Evolutionary conservation across 441 rosid genomes (phyloP).

Genomic region (Pelargonium cotyledonis): DNA sequence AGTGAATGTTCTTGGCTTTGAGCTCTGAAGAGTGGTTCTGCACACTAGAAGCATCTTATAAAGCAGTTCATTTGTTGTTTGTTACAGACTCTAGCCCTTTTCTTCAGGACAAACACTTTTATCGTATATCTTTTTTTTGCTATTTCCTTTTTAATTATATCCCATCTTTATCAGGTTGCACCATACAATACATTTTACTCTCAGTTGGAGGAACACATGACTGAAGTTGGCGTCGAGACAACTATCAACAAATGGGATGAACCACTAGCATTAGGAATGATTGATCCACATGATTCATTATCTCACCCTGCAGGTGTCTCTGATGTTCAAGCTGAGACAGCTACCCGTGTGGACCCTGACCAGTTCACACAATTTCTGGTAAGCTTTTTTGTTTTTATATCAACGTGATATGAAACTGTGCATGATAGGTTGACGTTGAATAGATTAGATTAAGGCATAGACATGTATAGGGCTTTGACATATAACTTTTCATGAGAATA

Average conservation of each 20-base stretch:
- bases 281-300: slow-evolving; percentile 94
- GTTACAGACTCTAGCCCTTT: no score
- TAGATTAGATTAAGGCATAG: not conserved
- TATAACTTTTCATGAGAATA: not conserved
- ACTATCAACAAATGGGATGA: slow-evolving; percentile 85
- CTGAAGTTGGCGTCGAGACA: slow-evolving; percentile 71
- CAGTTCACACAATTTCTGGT: slow-evolving; percentile 91
- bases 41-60: no score
- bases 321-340: slow-evolving; percentile 91
- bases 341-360: slow-evolving; percentile 74
- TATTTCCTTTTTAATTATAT: no score
- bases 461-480: no score
- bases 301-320: slow-evolving; percentile 98
- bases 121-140: no score
- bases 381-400: slow-evolving; percentile 16
- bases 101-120: no score
- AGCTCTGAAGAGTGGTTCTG: no score
- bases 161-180: slow-evolving; percentile 53
- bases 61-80: no score
- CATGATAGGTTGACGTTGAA: not conserved
- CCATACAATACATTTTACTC: slow-evolving; percentile 94
- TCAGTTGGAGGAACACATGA: slow-evolving; percentile 88
- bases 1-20: no score
- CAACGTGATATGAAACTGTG: not conserved
- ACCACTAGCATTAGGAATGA: slow-evolving; percentile 73